A percentile compares a stretch with the other conserved stretches of the same genome.
These are phyloP conservation scores for Lactarius vividus DNA, from an alignment of 768 basidiomycete species.

Conservation along the genomic window DNA sequence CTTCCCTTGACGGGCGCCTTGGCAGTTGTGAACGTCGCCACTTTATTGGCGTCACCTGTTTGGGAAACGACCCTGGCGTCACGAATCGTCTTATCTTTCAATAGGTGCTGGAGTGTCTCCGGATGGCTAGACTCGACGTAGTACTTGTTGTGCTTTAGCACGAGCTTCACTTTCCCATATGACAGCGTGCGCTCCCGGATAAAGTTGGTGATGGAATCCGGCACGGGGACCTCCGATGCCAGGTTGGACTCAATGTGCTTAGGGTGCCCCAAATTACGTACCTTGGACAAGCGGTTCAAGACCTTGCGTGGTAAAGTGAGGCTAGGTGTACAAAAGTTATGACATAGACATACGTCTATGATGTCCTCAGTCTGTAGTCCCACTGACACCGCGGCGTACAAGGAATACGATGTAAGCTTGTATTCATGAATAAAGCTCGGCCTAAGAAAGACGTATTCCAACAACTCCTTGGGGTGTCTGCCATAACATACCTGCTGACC, in stretches of 20 bases:
- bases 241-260: constrained; percentile 10
- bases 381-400: constrained; percentile 98
- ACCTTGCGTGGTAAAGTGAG: constrained; percentile 49
- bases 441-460: constrained; percentile 43
- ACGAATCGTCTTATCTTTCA: constrained; percentile 84
- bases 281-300: constrained; percentile 78
- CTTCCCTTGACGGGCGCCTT: constrained; percentile 82
- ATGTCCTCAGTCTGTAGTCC: constrained; percentile 98
- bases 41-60: constrained; percentile 72
- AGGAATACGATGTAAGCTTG: constrained; percentile 95
- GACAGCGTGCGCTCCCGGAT: constrained; percentile 93
- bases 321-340: constrained; percentile 33
- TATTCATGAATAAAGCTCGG: constrained; percentile 99
- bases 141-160: constrained; percentile 97
- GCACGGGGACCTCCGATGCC: constrained; percentile 75
- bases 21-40: constrained; percentile 70
- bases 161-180: constrained; percentile 98
- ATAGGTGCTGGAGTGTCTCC: constrained; percentile 81
- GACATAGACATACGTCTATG: constrained; percentile 70
- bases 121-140: constrained; percentile 95
- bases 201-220: constrained; percentile 77
- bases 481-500: constrained; percentile 82
- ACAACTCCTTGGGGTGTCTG: constrained; percentile 34
- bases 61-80: constrained; percentile 77
- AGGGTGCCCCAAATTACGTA: constrained; percentile 32